Evolutionary conservation across 1,284 basidiomycete genomes (phyloP).

Genomic region (Sphagnurus paluster): DNA sequence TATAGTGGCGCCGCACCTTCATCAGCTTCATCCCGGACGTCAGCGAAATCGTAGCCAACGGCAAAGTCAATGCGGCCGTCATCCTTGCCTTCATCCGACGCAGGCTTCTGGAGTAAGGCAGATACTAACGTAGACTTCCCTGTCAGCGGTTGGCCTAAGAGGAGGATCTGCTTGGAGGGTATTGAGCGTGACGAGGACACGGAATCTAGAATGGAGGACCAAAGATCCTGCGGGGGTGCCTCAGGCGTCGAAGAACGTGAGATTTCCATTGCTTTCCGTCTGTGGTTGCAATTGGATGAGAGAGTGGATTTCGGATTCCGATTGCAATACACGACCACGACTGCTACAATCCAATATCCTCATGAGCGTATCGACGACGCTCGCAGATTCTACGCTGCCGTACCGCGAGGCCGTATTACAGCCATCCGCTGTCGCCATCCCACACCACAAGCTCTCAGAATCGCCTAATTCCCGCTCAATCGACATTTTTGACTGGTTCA

Average conservation of each 20-base stretch:
- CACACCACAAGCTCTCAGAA: conserved; percentile 63
- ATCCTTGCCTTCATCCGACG: conserved; percentile 55
- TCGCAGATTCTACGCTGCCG: conserved; percentile 5
- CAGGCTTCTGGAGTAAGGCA: conserved; percentile 68
- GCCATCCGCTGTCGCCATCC: conserved; percentile 46
- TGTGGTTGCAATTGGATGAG: background rate
- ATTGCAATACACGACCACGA: no score
- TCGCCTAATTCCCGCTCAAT: conserved; percentile 68
- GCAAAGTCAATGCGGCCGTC: conserved; percentile 68
- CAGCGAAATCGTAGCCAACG: conserved; percentile 85
- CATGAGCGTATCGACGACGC: conserved; percentile 11
- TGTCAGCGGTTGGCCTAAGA: conserved; percentile 76
- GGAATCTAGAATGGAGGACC: conserved; percentile 89
- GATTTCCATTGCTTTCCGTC: no score
- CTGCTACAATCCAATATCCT: conserved; percentile 13
- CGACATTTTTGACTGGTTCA: conserved; percentile 61
- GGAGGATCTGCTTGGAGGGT: conserved; percentile 81
- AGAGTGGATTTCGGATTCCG: conserved; percentile 27
- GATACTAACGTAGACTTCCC: conserved; percentile 76
- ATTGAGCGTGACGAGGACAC: conserved; percentile 85
- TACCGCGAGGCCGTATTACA: conserved; percentile 30
- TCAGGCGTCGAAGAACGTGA: conserved; percentile 67
- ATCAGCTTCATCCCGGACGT: conserved; percentile 84
- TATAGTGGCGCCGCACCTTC: conserved; percentile 61
- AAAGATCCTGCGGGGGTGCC: conserved; percentile 78